Conservation (phyloP, 163 green algal genomes). For the Smithsoniella earleae region DNA sequence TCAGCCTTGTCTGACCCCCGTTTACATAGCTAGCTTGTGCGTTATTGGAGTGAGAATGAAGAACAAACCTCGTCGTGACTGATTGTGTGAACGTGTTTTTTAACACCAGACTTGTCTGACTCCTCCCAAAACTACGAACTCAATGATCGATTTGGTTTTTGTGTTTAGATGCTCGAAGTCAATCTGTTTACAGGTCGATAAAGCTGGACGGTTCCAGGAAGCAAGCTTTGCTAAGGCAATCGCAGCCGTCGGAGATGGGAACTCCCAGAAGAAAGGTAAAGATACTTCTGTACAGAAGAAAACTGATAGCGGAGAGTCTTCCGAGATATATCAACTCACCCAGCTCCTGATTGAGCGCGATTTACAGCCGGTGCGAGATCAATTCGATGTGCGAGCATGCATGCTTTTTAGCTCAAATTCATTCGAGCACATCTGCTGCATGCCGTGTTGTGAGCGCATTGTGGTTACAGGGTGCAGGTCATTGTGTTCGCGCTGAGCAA, state of each 20-base stretch:
- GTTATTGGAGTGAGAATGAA: too few species aligned
- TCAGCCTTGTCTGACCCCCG: constrained; percentile 31
- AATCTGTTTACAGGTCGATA: constrained; percentile 29
- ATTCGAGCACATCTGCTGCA: too few species aligned
- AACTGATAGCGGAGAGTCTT: not conserved
- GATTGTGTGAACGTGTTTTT: too few species aligned
- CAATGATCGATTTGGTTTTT: not conserved
- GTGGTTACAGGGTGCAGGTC: constrained; percentile 35
- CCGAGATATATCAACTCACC: not conserved
- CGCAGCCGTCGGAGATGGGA: not conserved
- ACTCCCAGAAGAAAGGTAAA: constrained; percentile 29
- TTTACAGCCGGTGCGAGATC: not conserved
- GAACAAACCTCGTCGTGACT: too few species aligned
- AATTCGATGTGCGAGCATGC: too few species aligned
- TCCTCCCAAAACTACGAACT: not conserved
- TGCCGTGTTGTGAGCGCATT: not conserved
- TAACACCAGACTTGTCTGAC: constrained; percentile 31
- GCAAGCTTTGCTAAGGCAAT: constrained; percentile 20
- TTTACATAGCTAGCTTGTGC: too few species aligned
- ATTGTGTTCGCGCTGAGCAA: constrained; percentile 76
- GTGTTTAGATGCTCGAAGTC: not conserved
- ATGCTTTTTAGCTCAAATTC: too few species aligned
- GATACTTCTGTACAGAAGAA: constrained; percentile 33
- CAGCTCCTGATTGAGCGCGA: constrained; percentile 1
- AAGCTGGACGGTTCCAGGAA: constrained; percentile 37